Conservation (phyloP, 305 asterid genomes). For the Fraxinus latifolia region DNA sequence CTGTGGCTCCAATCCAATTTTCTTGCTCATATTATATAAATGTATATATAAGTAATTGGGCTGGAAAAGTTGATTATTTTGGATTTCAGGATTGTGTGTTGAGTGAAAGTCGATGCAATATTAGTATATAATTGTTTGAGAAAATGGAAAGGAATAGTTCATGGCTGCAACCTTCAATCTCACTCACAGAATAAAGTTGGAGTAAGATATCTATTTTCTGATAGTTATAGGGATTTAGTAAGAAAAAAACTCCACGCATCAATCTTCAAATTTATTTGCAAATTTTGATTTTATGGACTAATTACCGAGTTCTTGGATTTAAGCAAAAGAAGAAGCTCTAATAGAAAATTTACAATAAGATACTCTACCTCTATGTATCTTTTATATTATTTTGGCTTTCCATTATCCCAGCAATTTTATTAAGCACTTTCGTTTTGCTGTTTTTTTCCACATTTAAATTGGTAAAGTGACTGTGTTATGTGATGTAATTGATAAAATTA, state of each 20-base stretch:
- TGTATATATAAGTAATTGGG: background rate
- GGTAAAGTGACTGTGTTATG: background rate
- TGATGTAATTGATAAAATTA: background rate
- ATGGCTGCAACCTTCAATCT: background rate
- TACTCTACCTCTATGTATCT: background rate
- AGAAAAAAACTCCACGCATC: background rate
- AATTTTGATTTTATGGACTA: background rate
- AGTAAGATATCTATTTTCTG: background rate
- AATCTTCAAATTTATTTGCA: background rate
- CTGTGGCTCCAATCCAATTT: background rate
- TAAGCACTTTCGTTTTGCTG: background rate
- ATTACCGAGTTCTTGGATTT: background rate
- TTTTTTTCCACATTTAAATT: background rate
- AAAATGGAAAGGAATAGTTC: background rate
- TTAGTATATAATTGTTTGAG: background rate
- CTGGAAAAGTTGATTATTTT: background rate
- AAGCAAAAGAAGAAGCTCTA: slow-evolving; percentile 1
- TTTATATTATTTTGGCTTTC: background rate
- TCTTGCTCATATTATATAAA: background rate
- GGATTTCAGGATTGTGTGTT: background rate
- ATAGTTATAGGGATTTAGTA: background rate
- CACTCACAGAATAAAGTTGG: background rate
- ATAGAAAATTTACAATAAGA: background rate
- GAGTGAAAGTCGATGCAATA: background rate
- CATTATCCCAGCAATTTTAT: background rate